Evolutionary conservation across 106 monocot genomes (phyloP).

Genomic region (Platanthera guangdongensis): DNA sequence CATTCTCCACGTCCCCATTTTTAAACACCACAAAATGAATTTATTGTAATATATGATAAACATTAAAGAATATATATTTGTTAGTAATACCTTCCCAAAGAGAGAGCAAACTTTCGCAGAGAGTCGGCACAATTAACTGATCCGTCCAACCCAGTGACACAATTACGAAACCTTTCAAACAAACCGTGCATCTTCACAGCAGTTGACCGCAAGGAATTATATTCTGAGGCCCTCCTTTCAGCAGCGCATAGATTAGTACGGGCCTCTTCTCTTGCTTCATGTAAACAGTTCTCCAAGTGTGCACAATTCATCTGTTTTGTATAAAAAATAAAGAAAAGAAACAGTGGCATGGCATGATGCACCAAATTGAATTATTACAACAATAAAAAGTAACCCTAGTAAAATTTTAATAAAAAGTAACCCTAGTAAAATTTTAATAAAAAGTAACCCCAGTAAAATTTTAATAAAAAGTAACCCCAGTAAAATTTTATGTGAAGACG

Average conservation of each 20-base stretch:
- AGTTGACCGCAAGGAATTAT: slow-evolving; percentile 57
- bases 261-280: slow-evolving; percentile 96
- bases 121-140: slow-evolving; percentile 69
- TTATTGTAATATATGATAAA: background rate
- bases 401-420: too few species aligned
- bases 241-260: slow-evolving; percentile 87
- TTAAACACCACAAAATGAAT: background rate
- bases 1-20: too few species aligned
- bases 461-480: background rate
- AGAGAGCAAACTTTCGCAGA: slow-evolving; percentile 59
- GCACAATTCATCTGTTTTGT: slow-evolving; percentile 78
- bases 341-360: background rate
- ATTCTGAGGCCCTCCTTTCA: slow-evolving; percentile 81
- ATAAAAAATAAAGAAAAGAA: background rate
- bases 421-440: too few species aligned
- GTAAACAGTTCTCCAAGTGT: slow-evolving; percentile 88
- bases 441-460: too few species aligned
- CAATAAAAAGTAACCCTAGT: too few species aligned
- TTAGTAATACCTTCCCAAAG: slow-evolving; percentile 67
- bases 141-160: slow-evolving; percentile 50
- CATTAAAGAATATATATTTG: background rate
- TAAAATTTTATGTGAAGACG: background rate
- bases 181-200: slow-evolving; percentile 67
- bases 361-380: background rate
- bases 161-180: slow-evolving; percentile 83